phyloP scores from a whole-genome alignment of 2,329 filamentous ascomycete species.

The Colletotrichum sp. region DNA sequence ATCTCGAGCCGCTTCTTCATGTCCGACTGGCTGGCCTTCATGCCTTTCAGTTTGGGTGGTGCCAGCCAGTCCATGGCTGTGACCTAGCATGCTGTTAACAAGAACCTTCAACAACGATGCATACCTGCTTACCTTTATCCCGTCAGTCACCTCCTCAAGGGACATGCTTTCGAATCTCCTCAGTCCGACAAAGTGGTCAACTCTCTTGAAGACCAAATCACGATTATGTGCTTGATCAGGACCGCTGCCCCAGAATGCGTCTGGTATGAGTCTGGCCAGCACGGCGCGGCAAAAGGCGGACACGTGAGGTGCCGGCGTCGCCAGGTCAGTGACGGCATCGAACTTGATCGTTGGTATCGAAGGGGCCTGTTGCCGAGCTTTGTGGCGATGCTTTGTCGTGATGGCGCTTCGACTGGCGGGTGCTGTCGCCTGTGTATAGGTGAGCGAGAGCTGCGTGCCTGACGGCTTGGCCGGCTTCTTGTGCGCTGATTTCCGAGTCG shows the following conservation, averaged over 20 bases:
- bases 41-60: constrained; percentile 49
- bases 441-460: not conserved
- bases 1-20: constrained; percentile 78
- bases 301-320: constrained; percentile 71
- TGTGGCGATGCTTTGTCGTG: not conserved
- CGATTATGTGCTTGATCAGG: constrained; percentile 64
- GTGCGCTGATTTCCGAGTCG: not conserved
- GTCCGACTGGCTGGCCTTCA: constrained; percentile 74
- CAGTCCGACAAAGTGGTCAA: constrained; percentile 80
- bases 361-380: not conserved
- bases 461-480: not conserved
- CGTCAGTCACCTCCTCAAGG: constrained; percentile 78
- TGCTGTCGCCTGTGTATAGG: not conserved
- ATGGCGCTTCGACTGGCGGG: not conserved
- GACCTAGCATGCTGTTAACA: constrained; percentile 53
- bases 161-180: constrained; percentile 82
- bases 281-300: constrained; percentile 88
- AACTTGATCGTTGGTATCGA: constrained; percentile 41
- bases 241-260: constrained; percentile 73
- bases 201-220: constrained; percentile 62
- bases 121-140: constrained; percentile 67
- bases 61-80: constrained; percentile 75
- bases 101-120: not conserved
- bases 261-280: constrained; percentile 74
- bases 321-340: constrained; percentile 65